Evolutionary conservation across 495 filamentous ascomycete genomes (phyloP), one percentile per base, ranked within the genome.

Genomic region (Aspergillus homomorphus): DNA sequence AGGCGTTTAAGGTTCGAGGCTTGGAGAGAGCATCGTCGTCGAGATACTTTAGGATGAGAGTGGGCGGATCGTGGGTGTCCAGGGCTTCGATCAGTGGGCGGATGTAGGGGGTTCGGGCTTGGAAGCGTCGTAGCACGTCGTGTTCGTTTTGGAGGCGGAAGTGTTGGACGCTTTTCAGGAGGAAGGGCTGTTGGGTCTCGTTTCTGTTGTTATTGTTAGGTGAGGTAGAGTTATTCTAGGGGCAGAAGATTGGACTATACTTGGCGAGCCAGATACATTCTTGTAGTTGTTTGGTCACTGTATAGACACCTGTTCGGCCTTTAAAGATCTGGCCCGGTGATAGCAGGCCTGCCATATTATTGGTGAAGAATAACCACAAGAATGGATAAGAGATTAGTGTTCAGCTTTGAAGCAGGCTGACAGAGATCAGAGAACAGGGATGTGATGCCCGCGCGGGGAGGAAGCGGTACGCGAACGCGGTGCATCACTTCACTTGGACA

Each of bases 91-190:
- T 54, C 26, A 77, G 59, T 18, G 68, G 68, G 22, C 69, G 70
- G 21, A 76, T 51, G 48, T 44, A 49, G 0, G 68, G 66, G 3
- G 69, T 72, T 48, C 64, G 53, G 46, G 51, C 24, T 62, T 74
- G 74, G 62, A 77, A 78, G 61, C 59, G 71, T 53, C 64, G 67
- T 15, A 78, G 69, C 59, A 80, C 54, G 51, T 76, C 68, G 19
- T 67, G 67, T 63, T 80, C 75, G 57, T 79, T 78, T 46, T 68
- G 61, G 19, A 77, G 50, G 20, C 69, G 70, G 66, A 62, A 67
- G 57, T 77, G 70, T 12, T 65, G 58, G 28, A 69, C 66, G 49
- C 65, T 75, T 62, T 77, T 78, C 52, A 74, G 62, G 48, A 76
- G 68, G 20, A 73, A 67, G 30, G 58, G 62, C 46, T 76, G 56